Base-by-base conservation (phyloP, 2,329 filamentous ascomycete genomes). In the Colletotrichum echinochloae region DNA sequence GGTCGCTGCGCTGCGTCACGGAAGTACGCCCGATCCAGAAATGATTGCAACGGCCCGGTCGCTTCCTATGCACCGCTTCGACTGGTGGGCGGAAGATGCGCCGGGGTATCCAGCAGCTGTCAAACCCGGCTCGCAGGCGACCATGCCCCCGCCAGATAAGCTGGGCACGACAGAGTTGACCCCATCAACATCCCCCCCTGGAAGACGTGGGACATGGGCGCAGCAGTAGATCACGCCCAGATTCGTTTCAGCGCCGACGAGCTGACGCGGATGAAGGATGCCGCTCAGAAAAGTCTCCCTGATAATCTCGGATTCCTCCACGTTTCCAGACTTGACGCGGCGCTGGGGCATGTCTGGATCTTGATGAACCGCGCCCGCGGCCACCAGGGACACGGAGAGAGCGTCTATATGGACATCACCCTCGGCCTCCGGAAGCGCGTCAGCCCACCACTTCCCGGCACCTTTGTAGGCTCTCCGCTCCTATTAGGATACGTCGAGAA, bases 321-420 rank as follows among this genome's bases (percentile, higher is more conserved):
- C 20, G 74, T 84, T 20, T 85, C 82, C 8, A 80, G 82, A 44
- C 81, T 83, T 16, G 85, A 87, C 55, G 81, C 83, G 0, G 72
- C 84, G 1, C 74, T 87, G 5, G 84, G 84, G 0, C 83, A 87
- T 66, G 68, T 86, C 20, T 87, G 83, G 83, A 77, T 78, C 1
- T 74, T 79, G 0, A 81, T 87, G 65, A 83, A 81, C 65, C 80
- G 79, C 8, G 82, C 85, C 0, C 79, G 84, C 1, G 72, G 73
- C 6, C 75, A 76, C 1, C 66, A 74, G 5, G 55, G 74, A 2
- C 51, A 63, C 6, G 65, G 75, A 2, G 78, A 79, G 1, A 71
- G 73, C 1, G 80, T 84, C 6, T 82, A 81, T 66, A 69, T 85
- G 7, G 68, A 86, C 71, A 70, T 84, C 18, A 81, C 82, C 0